phyloP scores from a whole-genome alignment of 495 filamentous ascomycete species.

The Chaetomidium leptoderma region DNA sequence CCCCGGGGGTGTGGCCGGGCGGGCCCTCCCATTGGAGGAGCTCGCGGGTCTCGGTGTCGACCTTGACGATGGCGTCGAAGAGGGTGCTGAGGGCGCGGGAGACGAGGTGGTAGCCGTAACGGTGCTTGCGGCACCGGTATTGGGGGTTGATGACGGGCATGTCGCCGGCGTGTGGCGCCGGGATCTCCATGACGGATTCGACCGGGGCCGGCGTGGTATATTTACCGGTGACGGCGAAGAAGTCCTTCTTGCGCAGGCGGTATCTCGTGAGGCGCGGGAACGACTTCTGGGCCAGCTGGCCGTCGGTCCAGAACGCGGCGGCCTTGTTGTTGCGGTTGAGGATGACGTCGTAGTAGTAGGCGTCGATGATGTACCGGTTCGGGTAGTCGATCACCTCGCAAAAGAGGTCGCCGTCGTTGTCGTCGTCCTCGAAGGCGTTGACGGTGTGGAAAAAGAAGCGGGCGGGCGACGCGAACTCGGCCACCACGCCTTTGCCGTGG shows the following conservation, averaged over 20 bases:
- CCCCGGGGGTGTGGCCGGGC: slow-evolving; percentile 64
- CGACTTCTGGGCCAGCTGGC: slow-evolving; percentile 32
- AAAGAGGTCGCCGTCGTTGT: slow-evolving; percentile 34
- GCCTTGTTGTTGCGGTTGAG: slow-evolving; percentile 35
- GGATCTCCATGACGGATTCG: slow-evolving; percentile 19
- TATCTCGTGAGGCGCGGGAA: slow-evolving; percentile 44
- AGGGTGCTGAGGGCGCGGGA: slow-evolving; percentile 57
- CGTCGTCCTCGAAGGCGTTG: slow-evolving; percentile 65
- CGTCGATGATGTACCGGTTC: slow-evolving; percentile 50
- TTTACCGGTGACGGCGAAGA: neutral
- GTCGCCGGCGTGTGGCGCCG: slow-evolving; percentile 47
- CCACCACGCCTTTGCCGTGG: slow-evolving; percentile 52
- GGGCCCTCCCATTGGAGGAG: slow-evolving; percentile 48
- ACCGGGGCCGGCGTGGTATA: no score
- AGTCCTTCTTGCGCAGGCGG: slow-evolving; percentile 17
- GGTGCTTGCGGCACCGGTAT: slow-evolving; percentile 50
- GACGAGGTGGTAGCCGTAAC: slow-evolving; percentile 61
- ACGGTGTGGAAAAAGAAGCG: slow-evolving; percentile 75
- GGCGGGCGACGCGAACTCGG: slow-evolving; percentile 52
- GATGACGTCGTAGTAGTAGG: slow-evolving; percentile 57
- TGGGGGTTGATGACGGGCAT: slow-evolving; percentile 65
- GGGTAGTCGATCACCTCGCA: slow-evolving; percentile 56
- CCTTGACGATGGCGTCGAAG: slow-evolving; percentile 64
- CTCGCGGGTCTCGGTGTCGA: slow-evolving; percentile 54
- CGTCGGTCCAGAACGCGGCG: slow-evolving; percentile 28